Base-by-base conservation (phyloP, 768 basidiomycete genomes). In the Suillus subaureus region DNA sequence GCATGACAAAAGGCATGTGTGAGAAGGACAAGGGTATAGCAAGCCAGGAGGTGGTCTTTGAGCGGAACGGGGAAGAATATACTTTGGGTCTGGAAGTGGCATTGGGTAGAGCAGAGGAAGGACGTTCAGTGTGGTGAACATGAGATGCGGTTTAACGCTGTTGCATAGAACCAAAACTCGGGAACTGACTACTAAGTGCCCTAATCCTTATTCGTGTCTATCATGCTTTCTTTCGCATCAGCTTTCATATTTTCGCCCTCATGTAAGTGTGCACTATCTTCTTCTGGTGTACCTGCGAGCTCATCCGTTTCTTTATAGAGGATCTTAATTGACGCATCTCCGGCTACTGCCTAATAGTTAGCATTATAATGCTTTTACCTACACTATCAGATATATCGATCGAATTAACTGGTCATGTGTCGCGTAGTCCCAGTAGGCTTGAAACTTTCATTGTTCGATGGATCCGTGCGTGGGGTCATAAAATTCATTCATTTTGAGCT, bases 61-160 rank as follows among this genome's bases (percentile, higher is more conserved):
- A 76, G 61, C 74, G 70, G 45, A 69, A 42, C 4, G 75, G 72
- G 8, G 70, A 72, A 37, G 74, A 71, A 55, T 77, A 69, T 33
- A 70, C 70, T 1, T 67, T 74, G 35, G 77, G 75, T 18, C 64
- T 78, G 35, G 77, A 77, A 51, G 72, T 77, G 13, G 72, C 75
- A 28, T 67, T 77, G 23, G 67, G 75, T 65, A 69, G 74, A 57
- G 77, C 75, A 31, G 75, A 77, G 43, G 77, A 78, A 52, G 75
- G 77, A 6, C 69, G 74, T 2, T 70, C 75, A 1, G 66, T 77
- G 26, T 76, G 76, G 75, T 76, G 63, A 74, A n/a, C 2, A 16
- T 11, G 28, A 28, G 18, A 42, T 12, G 39, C 6, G 39, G 23
- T 40, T 18, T 3, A 58, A 58, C 2, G 35, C 55, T 13, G 35